Evolutionary conservation across 192 early-diverging fungal genomes (phyloP), one percentile per base, ranked within the genome.

Genomic region (Globomyces pollinis-pini): DNA sequence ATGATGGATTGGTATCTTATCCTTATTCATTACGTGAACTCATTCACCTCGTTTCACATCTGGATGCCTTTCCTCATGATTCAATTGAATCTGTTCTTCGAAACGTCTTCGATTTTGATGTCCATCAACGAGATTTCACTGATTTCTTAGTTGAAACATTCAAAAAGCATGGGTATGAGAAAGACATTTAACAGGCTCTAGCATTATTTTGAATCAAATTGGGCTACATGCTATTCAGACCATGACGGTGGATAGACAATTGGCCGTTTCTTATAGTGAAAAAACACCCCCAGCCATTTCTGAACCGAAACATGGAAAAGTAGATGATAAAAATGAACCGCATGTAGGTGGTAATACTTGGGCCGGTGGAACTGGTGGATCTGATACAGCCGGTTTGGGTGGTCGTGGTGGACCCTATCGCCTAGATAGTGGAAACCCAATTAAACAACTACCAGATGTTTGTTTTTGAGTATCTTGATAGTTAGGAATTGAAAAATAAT

Each of bases 81-180:
- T 74, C 79, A 20, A 75, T 89, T 33, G 78, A 81, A 18, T 72
- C 77, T 24, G 80, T 84, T 18, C 66, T 91, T 6, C 77, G 81
- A 45, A 91, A 91, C 54, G 86, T 91, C 0, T 88, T 91, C 68
- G 89, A 91, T 61, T 89, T 89, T 64, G 89, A 91, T 66, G 77
- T 66, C 3, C 67, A 76, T 56, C 69, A 67, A 12, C 52, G 63
- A 21, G 70, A 73, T 12, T 60, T 69, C 20, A 61, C 60, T 13
- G 56, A 71, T 33, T 50, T 74, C 11, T 31, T 73, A 21, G 23
- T 57, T 33, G 53, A 55, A 41, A 55, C 53, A 5, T 55, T 55
- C 33, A 6, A 20, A 4, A 36, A 24, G 23, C 53, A 55, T n/a
- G 53, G 44, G 15, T n/a, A n/a, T n/a, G n/a, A n/a, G n/a, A n/a